These are phyloP conservation scores for Peterozyma toletana DNA, from an alignment of 805 yeast genomes.

Conservation along the genomic window DNA sequence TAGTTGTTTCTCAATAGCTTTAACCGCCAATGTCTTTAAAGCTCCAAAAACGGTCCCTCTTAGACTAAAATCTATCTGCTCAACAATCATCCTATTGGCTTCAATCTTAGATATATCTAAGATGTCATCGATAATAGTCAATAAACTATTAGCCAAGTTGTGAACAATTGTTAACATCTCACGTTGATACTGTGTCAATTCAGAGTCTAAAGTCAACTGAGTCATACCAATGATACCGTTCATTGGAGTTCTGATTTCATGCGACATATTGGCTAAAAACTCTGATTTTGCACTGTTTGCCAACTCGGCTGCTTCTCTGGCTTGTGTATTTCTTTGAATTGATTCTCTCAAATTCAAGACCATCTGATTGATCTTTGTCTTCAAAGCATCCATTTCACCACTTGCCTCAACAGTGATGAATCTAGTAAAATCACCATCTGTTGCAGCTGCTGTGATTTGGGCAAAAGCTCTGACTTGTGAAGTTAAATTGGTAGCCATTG, in stretches of 20 bases:
- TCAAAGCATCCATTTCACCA: slow-evolving; percentile 80
- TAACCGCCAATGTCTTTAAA: slow-evolving; percentile 79
- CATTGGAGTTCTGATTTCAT: slow-evolving; percentile 86
- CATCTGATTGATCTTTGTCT: slow-evolving; percentile 69
- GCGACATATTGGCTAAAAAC: slow-evolving; percentile 83
- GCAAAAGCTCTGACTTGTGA: slow-evolving; percentile 92
- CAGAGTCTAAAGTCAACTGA: slow-evolving; percentile 81
- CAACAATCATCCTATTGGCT: slow-evolving; percentile 90
- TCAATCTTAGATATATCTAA: slow-evolving; percentile 90
- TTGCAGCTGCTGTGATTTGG: slow-evolving; percentile 89
- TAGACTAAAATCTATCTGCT: slow-evolving; percentile 77
- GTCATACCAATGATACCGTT: slow-evolving; percentile 94
- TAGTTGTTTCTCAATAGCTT: slow-evolving; percentile 79
- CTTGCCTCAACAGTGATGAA: slow-evolving; percentile 87
- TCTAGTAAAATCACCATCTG: slow-evolving; percentile 88
- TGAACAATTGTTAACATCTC: slow-evolving; percentile 89
- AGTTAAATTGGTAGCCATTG: slow-evolving; percentile 90
- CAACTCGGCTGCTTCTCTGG: slow-evolving; percentile 89
- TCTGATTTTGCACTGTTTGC: slow-evolving; percentile 88
- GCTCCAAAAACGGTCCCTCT: slow-evolving; percentile 90
- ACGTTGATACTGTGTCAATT: slow-evolving; percentile 83
- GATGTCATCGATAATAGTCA: slow-evolving; percentile 85
- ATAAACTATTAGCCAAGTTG: slow-evolving; percentile 75
- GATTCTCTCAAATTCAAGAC: slow-evolving; percentile 82
- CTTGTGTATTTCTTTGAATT: slow-evolving; percentile 86